phyloP scores from a whole-genome alignment of 768 basidiomycete species.

The Pleurotus sapidus region DNA sequence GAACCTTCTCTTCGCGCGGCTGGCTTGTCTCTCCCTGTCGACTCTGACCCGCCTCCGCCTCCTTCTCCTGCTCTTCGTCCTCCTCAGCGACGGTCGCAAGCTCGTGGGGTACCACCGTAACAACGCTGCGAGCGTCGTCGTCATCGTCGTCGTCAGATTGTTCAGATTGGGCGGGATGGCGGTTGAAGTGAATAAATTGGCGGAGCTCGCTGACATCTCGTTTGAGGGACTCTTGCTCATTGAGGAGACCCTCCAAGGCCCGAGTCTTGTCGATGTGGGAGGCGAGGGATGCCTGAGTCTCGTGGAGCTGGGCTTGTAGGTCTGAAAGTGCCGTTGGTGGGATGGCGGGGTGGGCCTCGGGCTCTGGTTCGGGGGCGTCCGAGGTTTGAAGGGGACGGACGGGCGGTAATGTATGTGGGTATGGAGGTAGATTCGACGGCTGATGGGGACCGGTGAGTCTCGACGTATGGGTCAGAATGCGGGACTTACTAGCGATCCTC shows the following conservation, averaged over 20 bases:
- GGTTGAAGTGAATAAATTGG: constrained; percentile 57
- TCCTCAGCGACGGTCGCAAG: constrained; percentile 74
- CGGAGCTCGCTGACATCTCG: constrained; percentile 71
- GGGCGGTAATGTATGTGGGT: constrained; percentile 64
- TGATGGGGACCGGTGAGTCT: constrained; percentile 20
- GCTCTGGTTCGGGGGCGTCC: constrained; percentile 21
- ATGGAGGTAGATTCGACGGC: constrained; percentile 62
- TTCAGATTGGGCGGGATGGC: constrained; percentile 21
- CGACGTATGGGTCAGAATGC: not conserved
- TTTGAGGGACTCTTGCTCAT: constrained; percentile 83
- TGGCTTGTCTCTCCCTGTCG: constrained; percentile 2
- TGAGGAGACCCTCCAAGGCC: constrained; percentile 75
- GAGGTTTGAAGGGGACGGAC: constrained; percentile 45
- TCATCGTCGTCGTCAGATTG: constrained; percentile 50
- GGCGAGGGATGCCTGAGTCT: constrained; percentile 78
- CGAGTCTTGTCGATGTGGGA: constrained; percentile 80
- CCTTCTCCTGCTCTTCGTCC: constrained; percentile 56
- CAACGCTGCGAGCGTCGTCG: constrained; percentile 69
- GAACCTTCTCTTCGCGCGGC: constrained; percentile 25
- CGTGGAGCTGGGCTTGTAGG: constrained; percentile 79
- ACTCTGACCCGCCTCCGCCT: constrained; percentile 4
- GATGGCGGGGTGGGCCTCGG: constrained; percentile 16
- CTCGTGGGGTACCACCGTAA: constrained; percentile 67
- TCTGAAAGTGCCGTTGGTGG: constrained; percentile 39
- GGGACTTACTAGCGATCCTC: constrained; percentile 69